Evolutionary conservation across 2,329 filamentous ascomycete genomes (phyloP).

Genomic region (Coniochaeta sp.): DNA sequence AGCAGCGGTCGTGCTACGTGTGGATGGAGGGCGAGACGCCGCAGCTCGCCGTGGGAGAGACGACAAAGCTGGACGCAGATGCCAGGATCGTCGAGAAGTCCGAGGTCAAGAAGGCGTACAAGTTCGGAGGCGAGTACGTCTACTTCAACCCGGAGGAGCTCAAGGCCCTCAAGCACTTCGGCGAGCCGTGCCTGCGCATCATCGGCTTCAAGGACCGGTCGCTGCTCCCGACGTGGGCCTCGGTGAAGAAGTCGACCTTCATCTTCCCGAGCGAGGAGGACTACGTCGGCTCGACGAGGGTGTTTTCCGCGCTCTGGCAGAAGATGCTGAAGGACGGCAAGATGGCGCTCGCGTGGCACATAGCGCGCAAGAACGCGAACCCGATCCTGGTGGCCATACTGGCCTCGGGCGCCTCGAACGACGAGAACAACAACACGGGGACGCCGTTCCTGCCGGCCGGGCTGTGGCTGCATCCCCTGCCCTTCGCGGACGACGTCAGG

Average conservation of each 20-base stretch:
- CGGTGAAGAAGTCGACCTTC: constrained; percentile 78
- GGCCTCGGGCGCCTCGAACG: constrained; percentile 60
- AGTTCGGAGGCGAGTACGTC: constrained; percentile 87
- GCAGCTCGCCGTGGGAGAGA: constrained; percentile 70
- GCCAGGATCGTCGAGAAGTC: constrained; percentile 70
- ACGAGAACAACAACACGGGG: constrained; percentile 56
- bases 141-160: constrained; percentile 82
- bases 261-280: constrained; percentile 91
- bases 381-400: constrained; percentile 77
- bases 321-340: constrained; percentile 76
- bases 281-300: constrained; percentile 83
- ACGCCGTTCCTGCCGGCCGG: constrained; percentile 72
- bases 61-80: constrained; percentile 69
- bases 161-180: constrained; percentile 69
- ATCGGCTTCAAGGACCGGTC: constrained; percentile 87
- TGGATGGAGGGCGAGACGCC: constrained; percentile 81
- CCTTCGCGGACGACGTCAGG: constrained; percentile 83
- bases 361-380: constrained; percentile 71
- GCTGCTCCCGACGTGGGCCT: constrained; percentile 74
- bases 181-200: constrained; percentile 74
- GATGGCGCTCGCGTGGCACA: constrained; percentile 83
- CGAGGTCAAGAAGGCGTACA: constrained; percentile 88
- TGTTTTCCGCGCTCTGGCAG: constrained; percentile 85
- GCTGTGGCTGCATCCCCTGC: constrained; percentile 81
- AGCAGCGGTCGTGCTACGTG: constrained; percentile 77